phyloP scores from a whole-genome alignment of 148 eudicot species.

The Rhododendron williamsianum region DNA sequence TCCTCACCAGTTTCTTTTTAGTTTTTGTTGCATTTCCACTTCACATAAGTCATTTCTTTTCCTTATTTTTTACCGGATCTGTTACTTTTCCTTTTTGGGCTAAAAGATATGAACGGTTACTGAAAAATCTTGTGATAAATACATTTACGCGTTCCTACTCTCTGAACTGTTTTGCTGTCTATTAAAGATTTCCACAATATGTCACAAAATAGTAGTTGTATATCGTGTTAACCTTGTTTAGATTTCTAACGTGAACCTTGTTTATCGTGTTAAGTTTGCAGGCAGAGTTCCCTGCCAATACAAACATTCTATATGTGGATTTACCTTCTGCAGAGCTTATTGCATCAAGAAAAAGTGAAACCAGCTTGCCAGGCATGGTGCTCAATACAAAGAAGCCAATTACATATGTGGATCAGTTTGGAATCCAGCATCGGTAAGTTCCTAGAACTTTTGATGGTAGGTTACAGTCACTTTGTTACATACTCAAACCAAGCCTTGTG shows the following conservation, averaged over 20 bases:
- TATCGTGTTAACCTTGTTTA: background rate
- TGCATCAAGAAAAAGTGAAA: conserved; percentile 58
- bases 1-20: background rate
- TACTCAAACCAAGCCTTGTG: background rate
- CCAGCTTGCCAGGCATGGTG: conserved; percentile 91
- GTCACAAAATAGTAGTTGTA: background rate
- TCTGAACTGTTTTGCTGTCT: background rate
- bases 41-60: background rate
- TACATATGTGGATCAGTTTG: conserved; percentile 68
- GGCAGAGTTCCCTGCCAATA: conserved; percentile 89
- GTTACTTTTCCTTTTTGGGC: background rate
- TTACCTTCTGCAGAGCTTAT: conserved; percentile 77
- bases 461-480: background rate
- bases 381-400: conserved; percentile 81
- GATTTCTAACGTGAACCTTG: conserved; percentile 23
- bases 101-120: background rate
- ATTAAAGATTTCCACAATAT: background rate
- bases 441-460: background rate
- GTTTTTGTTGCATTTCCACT: background rate
- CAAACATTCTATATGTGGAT: conserved; percentile 92
- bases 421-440: conserved; percentile 65
- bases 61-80: background rate
- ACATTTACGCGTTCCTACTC: background rate
- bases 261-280: conserved; percentile 55
- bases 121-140: background rate